Evolutionary conservation across 176 grass and related monocot species (phyloP), one percentile per base, ranked within the genome.

Genomic region (Hordeum marinum): DNA sequence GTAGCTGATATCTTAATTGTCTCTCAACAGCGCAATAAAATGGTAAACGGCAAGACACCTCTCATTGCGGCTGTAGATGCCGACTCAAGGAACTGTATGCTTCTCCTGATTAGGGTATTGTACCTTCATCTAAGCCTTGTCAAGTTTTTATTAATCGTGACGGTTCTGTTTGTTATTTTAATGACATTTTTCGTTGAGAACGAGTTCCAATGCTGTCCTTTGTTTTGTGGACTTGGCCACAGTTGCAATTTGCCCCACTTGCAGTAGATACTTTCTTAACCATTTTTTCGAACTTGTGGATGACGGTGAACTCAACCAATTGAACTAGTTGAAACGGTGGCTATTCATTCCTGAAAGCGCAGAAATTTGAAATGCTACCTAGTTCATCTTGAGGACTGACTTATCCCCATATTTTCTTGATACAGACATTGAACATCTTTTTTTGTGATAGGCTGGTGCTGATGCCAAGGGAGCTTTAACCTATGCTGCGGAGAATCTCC

Each of bases 381-480:
- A 39, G 75, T 37, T 45, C 10, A 77, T 59, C 32, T 55, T 21
- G 17, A 55, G 37, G n/a, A 43, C 46, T 50, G 46, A 50, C 46
- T 6, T 50, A 15, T 50, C 46, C 46, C 46, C 13, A 50, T 50
- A 50, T 50, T 50, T 50, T 50, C 14, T 50, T 50, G 46, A 50
- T 50, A 50, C 68, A 43, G 39, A 72, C 68, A 72, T 10, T 29
- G 35, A 77, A 36, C 18, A 24, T 72, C 31, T 37, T 59, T 35
- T 59, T 77, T 7, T 60, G 7, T 77, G 54, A 77, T 77, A 77
- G 75, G 75, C 54, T 60, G 54, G 75, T 77, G 52, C 31, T 60
- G 75, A 59, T 39, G 6, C 5, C 20, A 39, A 46, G 24, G 70
- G 42, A 73, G 23, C 70, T 46, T 46, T 73, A 73, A 2, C 70